Conservation (phyloP, 352 stramenopile genomes). For the Pythium monospermum region DNA sequence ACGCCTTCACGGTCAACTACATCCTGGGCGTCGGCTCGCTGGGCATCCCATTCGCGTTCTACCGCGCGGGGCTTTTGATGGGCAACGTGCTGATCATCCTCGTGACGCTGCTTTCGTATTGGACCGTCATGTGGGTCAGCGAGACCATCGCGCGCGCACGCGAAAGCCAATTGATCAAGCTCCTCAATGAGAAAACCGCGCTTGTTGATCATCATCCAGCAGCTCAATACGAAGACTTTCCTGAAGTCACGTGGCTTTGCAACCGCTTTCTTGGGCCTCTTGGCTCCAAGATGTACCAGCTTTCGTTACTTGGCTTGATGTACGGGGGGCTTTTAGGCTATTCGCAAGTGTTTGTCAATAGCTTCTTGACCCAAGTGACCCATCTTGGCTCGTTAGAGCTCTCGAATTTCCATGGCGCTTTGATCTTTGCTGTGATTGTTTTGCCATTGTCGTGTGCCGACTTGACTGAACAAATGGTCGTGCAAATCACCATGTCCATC, state of each 20-base stretch:
- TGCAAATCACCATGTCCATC: conserved; percentile 85
- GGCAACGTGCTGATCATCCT: conserved; percentile 67
- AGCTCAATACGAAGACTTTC: conserved; percentile 51
- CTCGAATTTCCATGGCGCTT: conserved; percentile 46
- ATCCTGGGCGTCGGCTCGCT: conserved; percentile 90
- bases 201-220: conserved; percentile 12
- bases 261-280: conserved; percentile 59
- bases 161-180: conserved; percentile 33
- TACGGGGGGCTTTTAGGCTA: conserved; percentile 87
- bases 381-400: conserved; percentile 47
- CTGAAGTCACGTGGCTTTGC: conserved; percentile 77
- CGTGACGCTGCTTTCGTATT: conserved; percentile 80
- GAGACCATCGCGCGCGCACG: conserved; percentile 62
- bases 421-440: conserved; percentile 80
- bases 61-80: conserved; percentile 68
- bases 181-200: conserved; percentile 32
- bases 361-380: conserved; percentile 64
- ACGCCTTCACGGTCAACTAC: conserved; percentile 91
- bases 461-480: conserved; percentile 85
- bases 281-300: conserved; percentile 74
- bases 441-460: conserved; percentile 86
- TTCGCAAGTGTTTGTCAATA: conserved; percentile 89
- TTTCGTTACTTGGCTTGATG: conserved; percentile 85
- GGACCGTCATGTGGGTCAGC: conserved; percentile 89
- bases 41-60: conserved; percentile 86